Conservation (phyloP, 176 grass and related monocot species). For the Puya raimondii region DNA sequence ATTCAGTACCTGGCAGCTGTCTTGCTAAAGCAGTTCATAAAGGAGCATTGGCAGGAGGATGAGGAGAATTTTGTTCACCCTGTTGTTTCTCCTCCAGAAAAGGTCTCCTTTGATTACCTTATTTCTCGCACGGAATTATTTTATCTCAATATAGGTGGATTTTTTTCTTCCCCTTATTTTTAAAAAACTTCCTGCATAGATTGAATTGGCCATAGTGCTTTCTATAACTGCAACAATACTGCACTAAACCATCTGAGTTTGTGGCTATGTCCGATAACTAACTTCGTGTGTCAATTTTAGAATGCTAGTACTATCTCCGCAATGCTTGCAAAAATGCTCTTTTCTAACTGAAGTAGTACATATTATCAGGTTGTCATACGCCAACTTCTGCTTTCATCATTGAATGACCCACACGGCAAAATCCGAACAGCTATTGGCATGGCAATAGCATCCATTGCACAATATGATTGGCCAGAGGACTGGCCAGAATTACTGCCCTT, state of each 20-base stretch:
- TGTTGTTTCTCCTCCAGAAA: conserved; percentile 65
- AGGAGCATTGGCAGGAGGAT: conserved; percentile 86
- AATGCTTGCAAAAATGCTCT: no score
- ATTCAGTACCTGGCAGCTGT: conserved; percentile 70
- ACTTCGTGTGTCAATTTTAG: neutral
- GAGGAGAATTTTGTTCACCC: conserved; percentile 90
- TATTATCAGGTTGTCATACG: conserved; percentile 52
- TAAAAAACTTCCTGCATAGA: neutral
- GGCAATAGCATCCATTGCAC: conserved; percentile 81
- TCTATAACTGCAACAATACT: neutral
- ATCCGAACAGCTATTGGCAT: conserved; percentile 88
- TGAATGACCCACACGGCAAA: conserved; percentile 80
- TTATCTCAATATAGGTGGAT: neutral
- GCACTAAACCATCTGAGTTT: neutral
- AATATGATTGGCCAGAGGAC: conserved; percentile 91
- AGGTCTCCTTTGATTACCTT: conserved; percentile 32
- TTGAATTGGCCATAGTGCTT: neutral
- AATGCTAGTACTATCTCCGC: neutral
- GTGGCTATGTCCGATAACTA: neutral
- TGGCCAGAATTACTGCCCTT: conserved; percentile 88
- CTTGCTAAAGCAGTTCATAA: conserved; percentile 94
- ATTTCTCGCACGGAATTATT: neutral
- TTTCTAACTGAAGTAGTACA: conserved; percentile 6
- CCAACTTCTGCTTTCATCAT: conserved; percentile 65
- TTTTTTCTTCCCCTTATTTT: neutral